phyloP scores from a whole-genome alignment of 2,329 filamentous ascomycete species.

The Penicillium brasilianum region DNA sequence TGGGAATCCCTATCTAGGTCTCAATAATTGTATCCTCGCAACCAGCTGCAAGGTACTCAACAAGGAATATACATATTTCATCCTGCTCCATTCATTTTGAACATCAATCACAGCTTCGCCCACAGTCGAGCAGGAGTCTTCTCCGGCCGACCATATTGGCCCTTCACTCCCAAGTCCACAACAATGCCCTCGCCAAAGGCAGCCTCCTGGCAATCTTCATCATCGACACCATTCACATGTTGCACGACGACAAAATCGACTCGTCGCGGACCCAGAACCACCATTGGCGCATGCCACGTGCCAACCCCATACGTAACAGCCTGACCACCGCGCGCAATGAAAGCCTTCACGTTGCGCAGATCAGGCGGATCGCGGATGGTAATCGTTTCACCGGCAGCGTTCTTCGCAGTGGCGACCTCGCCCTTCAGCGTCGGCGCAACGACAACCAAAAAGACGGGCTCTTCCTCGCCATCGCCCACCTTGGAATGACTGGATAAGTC shows the following conservation, averaged over 20 bases:
- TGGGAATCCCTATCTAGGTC: no score
- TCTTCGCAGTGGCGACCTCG: conserved; percentile 41
- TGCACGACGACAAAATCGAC: conserved; percentile 91
- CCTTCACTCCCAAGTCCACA: conserved; percentile 36
- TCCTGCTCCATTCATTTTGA: not conserved
- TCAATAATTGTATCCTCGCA: not conserved
- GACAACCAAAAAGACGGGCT: conserved; percentile 73
- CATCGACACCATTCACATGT: conserved; percentile 78
- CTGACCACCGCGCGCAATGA: conserved; percentile 76
- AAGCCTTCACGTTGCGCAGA: conserved; percentile 71
- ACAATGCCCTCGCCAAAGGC: conserved; percentile 50
- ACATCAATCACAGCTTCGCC: conserved; percentile 25
- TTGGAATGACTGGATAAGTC: conserved; percentile 50
- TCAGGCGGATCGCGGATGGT: conserved; percentile 67
- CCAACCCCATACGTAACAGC: conserved; percentile 90
- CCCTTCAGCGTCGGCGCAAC: conserved; percentile 77
- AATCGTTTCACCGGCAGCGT: conserved; percentile 30
- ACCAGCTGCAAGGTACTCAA: not conserved
- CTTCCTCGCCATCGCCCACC: conserved; percentile 31
- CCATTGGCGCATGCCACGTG: conserved; percentile 98
- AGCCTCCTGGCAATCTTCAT: conserved; percentile 89
- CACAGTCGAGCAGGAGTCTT: conserved; percentile 20
- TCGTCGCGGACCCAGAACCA: conserved; percentile 71
- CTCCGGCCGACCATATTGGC: conserved; percentile 28
- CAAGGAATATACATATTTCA: not conserved